Base-by-base conservation (phyloP, 2,329 filamentous ascomycete species). In the Cladosporium oxysporum region DNA sequence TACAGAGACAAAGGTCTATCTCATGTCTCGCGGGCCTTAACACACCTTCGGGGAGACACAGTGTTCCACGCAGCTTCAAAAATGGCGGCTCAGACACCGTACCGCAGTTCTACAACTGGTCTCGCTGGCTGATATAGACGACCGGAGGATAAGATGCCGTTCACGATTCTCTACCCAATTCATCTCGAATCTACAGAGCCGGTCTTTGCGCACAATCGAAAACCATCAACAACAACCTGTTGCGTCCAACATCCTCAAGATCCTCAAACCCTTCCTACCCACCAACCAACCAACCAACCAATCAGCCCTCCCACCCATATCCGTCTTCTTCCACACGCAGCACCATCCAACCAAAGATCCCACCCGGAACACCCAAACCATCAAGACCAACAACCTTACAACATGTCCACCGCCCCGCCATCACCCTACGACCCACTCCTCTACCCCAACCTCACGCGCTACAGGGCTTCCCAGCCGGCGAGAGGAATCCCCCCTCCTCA, bases 381-480 rank as follows among this genome's bases (percentile, higher is more conserved):
- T 35, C 33, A 35, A 35, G 6, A 5, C 18, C 35, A 41, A 52
- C 21, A 52, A 52, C 23, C 49, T 26, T 3, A 26, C 12, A 57
- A 18, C 1, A 57, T 35, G 52, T 21, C 14, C 52, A 31, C 10
- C 29, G 8, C n/a, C 52, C 35, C 35, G 52, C 52, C 52, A 16
- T 16, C 14, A 5, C 18, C 26, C 52, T 57, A 57, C 52, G 52
- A 57, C 29, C 16, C 18, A 10, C 23, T 16, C 26, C 52, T 57
- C 52, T 57, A 57, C 52, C 52, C 52, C 14, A 57, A 57, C 52
- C 52, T 57, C 52, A n/a, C n/a, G 18, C 52, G 52, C 18, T 57
- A 57, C 52, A 28, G 52, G 18, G 35, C 7, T 11, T 18, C 52
- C 10, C 52, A 57, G 29, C 29, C 52, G n/a, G 29, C 52, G 29